Base-by-base conservation (phyloP, 2,329 filamentous ascomycete genomes). In the Diaporthe ilicicola region DNA sequence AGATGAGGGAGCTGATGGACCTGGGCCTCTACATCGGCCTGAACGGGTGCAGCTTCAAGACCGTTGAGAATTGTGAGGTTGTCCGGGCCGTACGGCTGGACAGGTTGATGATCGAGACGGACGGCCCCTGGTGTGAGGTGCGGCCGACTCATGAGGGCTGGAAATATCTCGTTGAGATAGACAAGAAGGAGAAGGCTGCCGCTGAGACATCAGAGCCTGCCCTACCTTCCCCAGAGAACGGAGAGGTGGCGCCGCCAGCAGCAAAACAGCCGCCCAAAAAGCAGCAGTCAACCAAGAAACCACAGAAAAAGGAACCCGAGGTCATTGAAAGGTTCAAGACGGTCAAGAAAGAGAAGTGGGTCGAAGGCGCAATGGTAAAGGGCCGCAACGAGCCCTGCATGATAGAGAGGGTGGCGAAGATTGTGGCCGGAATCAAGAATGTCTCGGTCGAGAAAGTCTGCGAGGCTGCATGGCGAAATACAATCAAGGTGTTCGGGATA, bases 61-160 rank as follows among this genome's bases (percentile, higher is more conserved):
- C 94, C 7, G 91, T 88, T 13, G 94, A 97, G 79, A 99, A 98
- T 76, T 89, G 97, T 50, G 91, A 89, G 17, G 95, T 98, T 3
- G 94, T 98, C 13, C 90, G 88, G 73, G 89, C 92, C 72, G 90
- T 98, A 48, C 92, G 91, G 13, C 84, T 99, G 13, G 90, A 95
- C 69, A 84, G 91, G 56, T 81, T 99, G 67, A 97, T 98, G 88
- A 90, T 99, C 59, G 96, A 99, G 86, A 99, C 96, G 0, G 96
- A 99, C 79, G 96, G 96, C 2, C 96, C 96, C 3, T 99, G 96
- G 93, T 99, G 96, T 78, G 96, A 99, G 81, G 95, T 99, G 71
- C 87, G 96, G 29, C 92, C 94, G 0, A 94, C 90, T 37, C 95
- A 99, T 82, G 94, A 95, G 37, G 94, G 94, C 2, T 93, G 92